Base-by-base conservation (phyloP, 108 stramenopile genomes). In the Pelagomonas calceolata region DNA sequence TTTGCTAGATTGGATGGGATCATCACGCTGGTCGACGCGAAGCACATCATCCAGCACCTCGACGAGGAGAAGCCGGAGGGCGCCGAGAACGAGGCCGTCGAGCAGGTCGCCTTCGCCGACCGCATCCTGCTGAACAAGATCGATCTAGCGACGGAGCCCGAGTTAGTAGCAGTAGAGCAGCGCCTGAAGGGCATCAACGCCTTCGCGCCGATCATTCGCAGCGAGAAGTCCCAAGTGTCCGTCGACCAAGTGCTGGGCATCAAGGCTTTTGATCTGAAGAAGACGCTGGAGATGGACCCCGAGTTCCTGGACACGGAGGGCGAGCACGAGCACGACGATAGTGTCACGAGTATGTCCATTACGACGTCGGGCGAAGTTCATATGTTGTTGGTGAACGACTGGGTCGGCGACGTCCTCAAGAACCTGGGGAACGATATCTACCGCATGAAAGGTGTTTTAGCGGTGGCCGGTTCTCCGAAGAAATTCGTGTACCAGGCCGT, bases 11-110 rank as follows among this genome's bases (percentile, higher is more conserved):
- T 98, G n/a, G 97, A 98, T 66, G 79, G 83, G 46, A 89, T 98
- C 70, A 82, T 98, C 68, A 95, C 95, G 18, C 90, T 98, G 14
- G 93, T 92, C 30, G 97, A 97, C 78, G 90, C 93, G 73, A 92
- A 95, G 81, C 70, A 91, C 74, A 89, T 97, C 65, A 34, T 85
- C n/a, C 72, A 66, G 15, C 89, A 93, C 63, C 81, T 96, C 39
- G 81, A 80, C 35, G 91, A 95, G 63, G 84, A 86, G 81, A 91
- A 94, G 74, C 87, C 89, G 36, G 75, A 75, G 46, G 72, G 36
- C 34, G 90, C 85, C 34, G 90, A 92, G 70, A 97, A 96, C 76
- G 97, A 98, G 79, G 84, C 95, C 0, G 91, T 89, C 46, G 91
- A 98, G 77, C 97, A 98, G 84, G 80, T 98, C 30, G 90, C 81